phyloP scores from a whole-genome alignment of 2,329 filamentous ascomycete genomes.

The Neoarthrinium moseri region DNA sequence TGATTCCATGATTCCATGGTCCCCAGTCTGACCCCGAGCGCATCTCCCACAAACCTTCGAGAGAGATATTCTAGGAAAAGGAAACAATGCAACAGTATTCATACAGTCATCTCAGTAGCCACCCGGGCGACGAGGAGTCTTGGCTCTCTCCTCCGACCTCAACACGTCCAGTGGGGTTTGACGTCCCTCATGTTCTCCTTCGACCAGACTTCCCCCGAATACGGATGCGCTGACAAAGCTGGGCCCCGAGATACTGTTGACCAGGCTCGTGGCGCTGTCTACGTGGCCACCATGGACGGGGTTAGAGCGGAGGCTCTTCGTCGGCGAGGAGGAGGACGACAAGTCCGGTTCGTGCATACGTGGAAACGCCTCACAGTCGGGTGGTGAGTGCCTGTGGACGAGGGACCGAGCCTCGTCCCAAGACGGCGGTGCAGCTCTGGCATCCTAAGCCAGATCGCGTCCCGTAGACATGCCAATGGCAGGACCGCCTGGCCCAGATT shows the following conservation, averaged over 20 bases:
- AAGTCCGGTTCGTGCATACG: neutral
- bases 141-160: conserved; percentile 1
- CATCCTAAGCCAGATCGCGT: conserved; percentile 46
- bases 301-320: neutral
- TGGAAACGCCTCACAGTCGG: neutral
- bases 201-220: conserved; percentile 7
- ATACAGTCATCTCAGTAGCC: conserved; percentile 8
- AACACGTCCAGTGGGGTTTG: conserved; percentile 4
- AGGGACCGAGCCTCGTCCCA: conserved; percentile 7
- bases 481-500: conserved; percentile 35
- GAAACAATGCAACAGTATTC: conserved; percentile 3
- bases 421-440: conserved; percentile 7
- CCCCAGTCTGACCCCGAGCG: neutral
- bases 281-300: neutral
- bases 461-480: conserved; percentile 50
- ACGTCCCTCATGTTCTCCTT: neutral
- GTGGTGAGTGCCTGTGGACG: neutral
- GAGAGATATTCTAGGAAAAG: neutral
- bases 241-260: conserved; percentile 5
- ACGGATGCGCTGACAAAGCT: conserved; percentile 6
- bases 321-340: neutral
- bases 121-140: neutral
- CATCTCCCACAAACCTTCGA: too few species aligned
- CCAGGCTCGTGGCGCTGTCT: conserved; percentile 7
- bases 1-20: too few species aligned